These are phyloP conservation scores for Lasiosphaeriaceae sp. DNA, from an alignment of 495 filamentous ascomycete genomes.

Conservation along the genomic window DNA sequence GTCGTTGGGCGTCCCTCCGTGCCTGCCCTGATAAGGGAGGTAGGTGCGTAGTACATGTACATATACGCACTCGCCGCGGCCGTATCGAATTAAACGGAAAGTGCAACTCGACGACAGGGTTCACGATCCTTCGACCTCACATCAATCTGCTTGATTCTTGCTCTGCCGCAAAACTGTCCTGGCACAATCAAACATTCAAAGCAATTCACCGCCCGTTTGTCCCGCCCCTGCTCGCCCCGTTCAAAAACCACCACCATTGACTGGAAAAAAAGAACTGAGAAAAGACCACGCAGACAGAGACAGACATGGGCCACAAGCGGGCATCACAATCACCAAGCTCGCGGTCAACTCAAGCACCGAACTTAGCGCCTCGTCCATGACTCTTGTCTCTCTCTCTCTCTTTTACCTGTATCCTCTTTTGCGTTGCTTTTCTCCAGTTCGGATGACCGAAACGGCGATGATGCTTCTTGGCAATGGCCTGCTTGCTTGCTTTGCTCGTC, in stretches of 20 bases:
- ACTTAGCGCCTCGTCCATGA: neutral
- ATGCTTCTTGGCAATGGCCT: neutral
- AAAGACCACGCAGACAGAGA: neutral
- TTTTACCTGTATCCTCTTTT: neutral
- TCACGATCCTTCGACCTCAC: constrained; percentile 10
- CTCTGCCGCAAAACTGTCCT: neutral
- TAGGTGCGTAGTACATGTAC: neutral
- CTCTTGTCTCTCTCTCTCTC: neutral
- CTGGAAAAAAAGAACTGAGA: too few relatives aligned
- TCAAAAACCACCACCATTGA: too few relatives aligned
- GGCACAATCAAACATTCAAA: neutral
- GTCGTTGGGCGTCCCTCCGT: neutral
- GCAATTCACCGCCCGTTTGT: neutral
- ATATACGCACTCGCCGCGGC: neutral
- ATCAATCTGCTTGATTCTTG: constrained; percentile 9
- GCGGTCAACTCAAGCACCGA: neutral
- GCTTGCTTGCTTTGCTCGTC: neutral
- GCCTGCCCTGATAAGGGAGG: neutral
- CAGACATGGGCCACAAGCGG: neutral
- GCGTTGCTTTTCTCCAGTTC: too few relatives aligned
- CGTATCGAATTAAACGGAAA: constrained; percentile 23
- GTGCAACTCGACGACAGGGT: constrained; percentile 2
- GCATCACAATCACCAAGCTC: neutral
- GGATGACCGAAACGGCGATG: too few relatives aligned
- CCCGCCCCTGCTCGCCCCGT: neutral